Evolutionary conservation across 805 yeast genomes (phyloP), one percentile per base, ranked within the genome.

Genomic region (Ogataea trehalophila): DNA sequence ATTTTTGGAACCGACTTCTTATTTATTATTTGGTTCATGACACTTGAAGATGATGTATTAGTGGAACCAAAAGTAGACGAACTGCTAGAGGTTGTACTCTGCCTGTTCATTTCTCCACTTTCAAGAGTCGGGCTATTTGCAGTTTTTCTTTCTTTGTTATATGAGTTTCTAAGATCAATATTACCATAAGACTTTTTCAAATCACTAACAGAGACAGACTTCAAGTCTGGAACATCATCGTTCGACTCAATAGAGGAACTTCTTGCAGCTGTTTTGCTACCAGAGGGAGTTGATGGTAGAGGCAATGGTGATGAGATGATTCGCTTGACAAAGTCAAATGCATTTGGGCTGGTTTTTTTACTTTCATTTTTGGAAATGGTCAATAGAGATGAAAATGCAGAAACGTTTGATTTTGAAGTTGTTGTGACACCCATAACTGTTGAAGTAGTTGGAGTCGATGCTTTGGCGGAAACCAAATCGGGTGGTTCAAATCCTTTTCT

Each of bases 361-460:
- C 48, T 52, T 1, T 57, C 55, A 8, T 56, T 62, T 39, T 67
- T 64, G 1, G 69, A 60, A 6, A 71, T 52, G 5, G 67, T 63
- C 18, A 71, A 52, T 37, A 71, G 54, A 2, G 74, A 61, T 0
- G 75, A 66, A 46, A 71, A 61, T 5, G 73, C 72, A 1, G 74
- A 68, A 33, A 69, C 63, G 42, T 66, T 66, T 1, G 71, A 60
- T 41, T 65, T 64, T 2, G 66, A 60, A 1, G 70, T 61, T 1
- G 66, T 65, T 11, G 70, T 65, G 2, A 64, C 65, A 37, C 72
- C 72, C 26, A 58, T 59, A 5, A 59, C 68, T 36, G 61, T 65
- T 5, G 69, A 62, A 1, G 69, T 62, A 4, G 67, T 61, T 6
- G 73, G 65, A 13, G 61, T 43, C 5, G 66, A 59, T 2, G 59